A percentile compares a stretch with the other conserved stretches of the same genome.
phyloP scores from a whole-genome alignment of 2,329 filamentous ascomycete genomes.

The Aureobasidium sp. region DNA sequence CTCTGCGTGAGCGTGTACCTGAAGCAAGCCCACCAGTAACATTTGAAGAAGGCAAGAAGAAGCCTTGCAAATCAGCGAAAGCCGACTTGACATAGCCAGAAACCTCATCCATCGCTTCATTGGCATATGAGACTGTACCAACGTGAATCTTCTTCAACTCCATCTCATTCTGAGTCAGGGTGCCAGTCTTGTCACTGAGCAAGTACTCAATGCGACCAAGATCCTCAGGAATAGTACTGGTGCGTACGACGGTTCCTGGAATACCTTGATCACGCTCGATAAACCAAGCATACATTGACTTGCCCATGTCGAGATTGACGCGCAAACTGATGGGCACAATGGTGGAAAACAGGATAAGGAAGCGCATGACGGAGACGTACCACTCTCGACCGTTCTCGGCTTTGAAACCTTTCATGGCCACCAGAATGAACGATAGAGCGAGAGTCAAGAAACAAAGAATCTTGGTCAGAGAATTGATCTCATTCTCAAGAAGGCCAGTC shows the following conservation, averaged over 20 bases:
- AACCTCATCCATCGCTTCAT: constrained; percentile 98
- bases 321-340: constrained; percentile 96
- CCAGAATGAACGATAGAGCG: constrained; percentile 75
- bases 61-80: constrained; percentile 45
- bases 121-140: constrained; percentile 94
- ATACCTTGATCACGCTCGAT: constrained; percentile 90
- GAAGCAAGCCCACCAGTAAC: constrained; percentile 31
- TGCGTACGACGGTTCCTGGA: constrained; percentile 83
- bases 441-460: constrained; percentile 87
- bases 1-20: constrained; percentile 75
- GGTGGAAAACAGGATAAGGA: constrained; percentile 95
- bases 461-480: constrained; percentile 95
- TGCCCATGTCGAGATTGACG: constrained; percentile 95
- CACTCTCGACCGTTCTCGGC: constrained; percentile 58
- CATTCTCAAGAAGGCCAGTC: constrained; percentile 83
- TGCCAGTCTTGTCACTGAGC: constrained; percentile 96
- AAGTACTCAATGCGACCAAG: constrained; percentile 93
- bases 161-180: constrained; percentile 73
- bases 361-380: constrained; percentile 98
- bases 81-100: constrained; percentile 75
- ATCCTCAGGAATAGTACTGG: constrained; percentile 95
- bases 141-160: constrained; percentile 98
- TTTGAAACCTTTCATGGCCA: constrained; percentile 76
- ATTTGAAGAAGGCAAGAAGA: constrained; percentile 68
- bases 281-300: constrained; percentile 91